Evolutionary conservation across 148 eudicot species (phyloP).

Genomic region (Vaccinium myrtillus): DNA sequence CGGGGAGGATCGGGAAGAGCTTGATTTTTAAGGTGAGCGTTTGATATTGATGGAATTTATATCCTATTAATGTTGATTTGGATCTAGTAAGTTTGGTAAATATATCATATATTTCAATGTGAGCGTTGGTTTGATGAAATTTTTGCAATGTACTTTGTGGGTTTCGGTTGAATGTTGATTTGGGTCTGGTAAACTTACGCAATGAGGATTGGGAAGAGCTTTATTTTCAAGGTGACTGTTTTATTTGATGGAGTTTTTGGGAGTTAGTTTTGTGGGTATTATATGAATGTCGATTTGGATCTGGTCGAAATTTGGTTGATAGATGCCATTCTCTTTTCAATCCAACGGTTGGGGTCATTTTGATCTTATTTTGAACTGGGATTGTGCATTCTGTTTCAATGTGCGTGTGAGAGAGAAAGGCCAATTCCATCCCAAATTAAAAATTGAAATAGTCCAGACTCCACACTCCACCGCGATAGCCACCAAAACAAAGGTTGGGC

Average conservation of each 20-base stretch:
- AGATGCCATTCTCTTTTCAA: background rate
- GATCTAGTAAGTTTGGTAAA: constrained; percentile 8
- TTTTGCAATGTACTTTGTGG: background rate
- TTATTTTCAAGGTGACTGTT: constrained; percentile 52
- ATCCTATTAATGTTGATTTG: background rate
- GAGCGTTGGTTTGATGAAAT: background rate
- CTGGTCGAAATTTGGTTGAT: constrained; percentile 6
- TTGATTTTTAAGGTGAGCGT: constrained; percentile 78
- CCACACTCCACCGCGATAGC: too few species aligned
- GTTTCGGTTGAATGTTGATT: background rate
- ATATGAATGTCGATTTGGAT: background rate
- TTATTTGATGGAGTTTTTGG: background rate
- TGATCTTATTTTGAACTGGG: constrained; percentile 3
- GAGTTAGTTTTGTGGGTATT: too few species aligned
- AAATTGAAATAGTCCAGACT: too few species aligned
- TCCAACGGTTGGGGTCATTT: background rate
- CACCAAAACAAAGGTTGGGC: too few species aligned
- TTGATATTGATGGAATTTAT: background rate
- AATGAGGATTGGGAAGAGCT: too few species aligned
- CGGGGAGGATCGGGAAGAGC: constrained; percentile 88
- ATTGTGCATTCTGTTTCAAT: background rate
- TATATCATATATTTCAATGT: constrained; percentile 51
- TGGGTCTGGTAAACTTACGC: background rate
- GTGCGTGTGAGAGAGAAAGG: background rate
- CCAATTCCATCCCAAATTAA: too few species aligned